A percentile compares a stretch with the other conserved stretches of the same genome.
Conservation (phyloP, 108 stramenopile genomes). For the Nannochloropsis gaditana region DNA sequence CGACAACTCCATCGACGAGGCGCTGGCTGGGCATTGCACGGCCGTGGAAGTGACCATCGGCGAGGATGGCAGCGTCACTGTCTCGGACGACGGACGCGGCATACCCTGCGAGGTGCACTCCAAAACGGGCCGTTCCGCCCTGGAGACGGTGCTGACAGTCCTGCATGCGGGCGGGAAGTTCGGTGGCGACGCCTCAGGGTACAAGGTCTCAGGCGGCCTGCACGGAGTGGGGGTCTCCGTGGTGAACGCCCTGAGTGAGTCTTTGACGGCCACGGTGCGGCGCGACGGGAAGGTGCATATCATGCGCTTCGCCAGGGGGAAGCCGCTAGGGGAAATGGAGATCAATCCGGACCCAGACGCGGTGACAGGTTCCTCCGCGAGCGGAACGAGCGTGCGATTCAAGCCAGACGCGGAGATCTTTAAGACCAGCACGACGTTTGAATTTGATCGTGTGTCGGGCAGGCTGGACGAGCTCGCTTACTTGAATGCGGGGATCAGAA, state of each 20-base stretch:
- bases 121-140: conserved; percentile 52
- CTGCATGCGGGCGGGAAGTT: conserved; percentile 97
- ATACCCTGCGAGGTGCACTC: conserved; percentile 76
- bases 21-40: conserved; percentile 78
- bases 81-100: conserved; percentile 82
- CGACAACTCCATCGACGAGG: conserved; percentile 91
- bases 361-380: conserved; percentile 45
- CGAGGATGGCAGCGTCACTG: conserved; percentile 65
- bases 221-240: conserved; percentile 94
- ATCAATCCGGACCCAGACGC: conserved; percentile 41
- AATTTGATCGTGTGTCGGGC: conserved; percentile 61
- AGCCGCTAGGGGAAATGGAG: conserved; percentile 58
- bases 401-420: conserved; percentile 78
- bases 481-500: conserved; percentile 74
- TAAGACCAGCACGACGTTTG: conserved; percentile 79
- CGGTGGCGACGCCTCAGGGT: conserved; percentile 71
- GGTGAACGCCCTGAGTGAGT: conserved; percentile 82
- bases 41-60: conserved; percentile 64
- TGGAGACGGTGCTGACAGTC: conserved; percentile 89
- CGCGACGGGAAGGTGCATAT: conserved; percentile 51
- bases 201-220: conserved; percentile 81
- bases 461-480: conserved; percentile 64
- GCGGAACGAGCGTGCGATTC: conserved; percentile 73
- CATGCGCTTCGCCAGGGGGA: conserved; percentile 71
- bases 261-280: conserved; percentile 60